Evolutionary conservation across 768 basidiomycete genomes (phyloP).

Genomic region (Podaxis sp.): DNA sequence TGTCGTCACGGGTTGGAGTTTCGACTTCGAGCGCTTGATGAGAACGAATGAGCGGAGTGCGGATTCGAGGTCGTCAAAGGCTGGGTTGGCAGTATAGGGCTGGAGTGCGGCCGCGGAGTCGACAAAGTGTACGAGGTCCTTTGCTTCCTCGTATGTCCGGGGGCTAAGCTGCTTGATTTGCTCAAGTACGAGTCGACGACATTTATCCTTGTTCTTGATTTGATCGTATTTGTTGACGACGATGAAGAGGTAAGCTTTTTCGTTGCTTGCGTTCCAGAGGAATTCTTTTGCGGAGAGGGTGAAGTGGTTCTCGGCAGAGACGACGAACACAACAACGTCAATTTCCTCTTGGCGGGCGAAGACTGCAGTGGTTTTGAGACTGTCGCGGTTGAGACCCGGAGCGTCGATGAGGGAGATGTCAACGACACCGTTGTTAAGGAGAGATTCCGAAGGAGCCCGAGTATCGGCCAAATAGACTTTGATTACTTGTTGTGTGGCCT

Average conservation of each 20-base stretch:
- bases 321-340: conserved; percentile 97
- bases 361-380: conserved; percentile 89
- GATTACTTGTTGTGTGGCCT: conserved; percentile 68
- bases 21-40: conserved; percentile 93
- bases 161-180: conserved; percentile 94
- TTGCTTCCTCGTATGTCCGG: conserved; percentile 85
- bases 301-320: conserved; percentile 98
- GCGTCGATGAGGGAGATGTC: conserved; percentile 99
- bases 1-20: conserved; percentile 89
- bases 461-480: conserved; percentile 89
- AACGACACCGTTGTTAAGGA: conserved; percentile 92
- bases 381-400: conserved; percentile 95
- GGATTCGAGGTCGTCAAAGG: conserved; percentile 88
- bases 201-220: conserved; percentile 94
- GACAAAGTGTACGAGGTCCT: conserved; percentile 97
- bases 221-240: conserved; percentile 98
- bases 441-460: conserved; percentile 74
- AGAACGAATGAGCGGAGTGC: conserved; percentile 93
- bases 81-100: conserved; percentile 58
- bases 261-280: conserved; percentile 87
- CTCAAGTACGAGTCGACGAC: conserved; percentile 82
- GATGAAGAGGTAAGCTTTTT: conserved; percentile 97
- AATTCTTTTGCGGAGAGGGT: conserved; percentile 95
- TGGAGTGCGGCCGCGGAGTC: conserved; percentile 80
- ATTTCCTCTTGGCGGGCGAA: conserved; percentile 98